Conservation (phyloP, 2,329 filamentous ascomycete genomes). For the Didymosphaeria variabile region DNA sequence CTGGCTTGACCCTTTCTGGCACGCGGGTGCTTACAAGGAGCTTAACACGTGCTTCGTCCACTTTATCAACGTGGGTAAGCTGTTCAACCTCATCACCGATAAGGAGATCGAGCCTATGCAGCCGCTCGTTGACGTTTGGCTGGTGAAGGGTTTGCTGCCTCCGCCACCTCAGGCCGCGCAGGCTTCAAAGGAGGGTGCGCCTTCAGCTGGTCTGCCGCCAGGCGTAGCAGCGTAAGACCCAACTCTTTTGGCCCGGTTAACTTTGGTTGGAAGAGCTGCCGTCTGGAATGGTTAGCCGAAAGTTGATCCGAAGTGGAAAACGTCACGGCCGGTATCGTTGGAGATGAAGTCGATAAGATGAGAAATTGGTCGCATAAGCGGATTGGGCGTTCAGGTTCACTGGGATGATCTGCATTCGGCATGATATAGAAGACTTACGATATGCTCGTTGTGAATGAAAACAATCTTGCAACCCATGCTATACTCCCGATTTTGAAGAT, state of each 20-base stretch:
- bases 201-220: slow-evolving; percentile 24
- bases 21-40: slow-evolving; percentile 58
- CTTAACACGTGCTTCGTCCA: slow-evolving; percentile 64
- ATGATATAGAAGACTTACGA: slow-evolving; percentile 15
- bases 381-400: slow-evolving; percentile 15
- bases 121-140: slow-evolving; percentile 90
- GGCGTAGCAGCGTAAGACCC: slow-evolving; percentile 24
- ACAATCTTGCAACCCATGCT: slow-evolving; percentile 9
- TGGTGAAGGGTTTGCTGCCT: slow-evolving; percentile 86
- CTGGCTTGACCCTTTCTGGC: slow-evolving; percentile 61
- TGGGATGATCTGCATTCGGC: slow-evolving; percentile 9
- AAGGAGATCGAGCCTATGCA: slow-evolving; percentile 97
- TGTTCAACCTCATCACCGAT: slow-evolving; percentile 80
- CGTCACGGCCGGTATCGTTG: neutral
- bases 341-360: neutral
- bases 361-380: slow-evolving; percentile 13
- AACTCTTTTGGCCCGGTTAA: neutral
- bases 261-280: neutral
- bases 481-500: neutral
- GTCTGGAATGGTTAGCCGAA: slow-evolving; percentile 3
- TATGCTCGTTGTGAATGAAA: slow-evolving; percentile 5
- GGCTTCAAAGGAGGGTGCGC: slow-evolving; percentile 31
- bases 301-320: neutral
- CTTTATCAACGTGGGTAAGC: slow-evolving; percentile 72
- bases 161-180: slow-evolving; percentile 23